Conservation (phyloP, 345 rosid species). For the Trapa bicornis region DNA sequence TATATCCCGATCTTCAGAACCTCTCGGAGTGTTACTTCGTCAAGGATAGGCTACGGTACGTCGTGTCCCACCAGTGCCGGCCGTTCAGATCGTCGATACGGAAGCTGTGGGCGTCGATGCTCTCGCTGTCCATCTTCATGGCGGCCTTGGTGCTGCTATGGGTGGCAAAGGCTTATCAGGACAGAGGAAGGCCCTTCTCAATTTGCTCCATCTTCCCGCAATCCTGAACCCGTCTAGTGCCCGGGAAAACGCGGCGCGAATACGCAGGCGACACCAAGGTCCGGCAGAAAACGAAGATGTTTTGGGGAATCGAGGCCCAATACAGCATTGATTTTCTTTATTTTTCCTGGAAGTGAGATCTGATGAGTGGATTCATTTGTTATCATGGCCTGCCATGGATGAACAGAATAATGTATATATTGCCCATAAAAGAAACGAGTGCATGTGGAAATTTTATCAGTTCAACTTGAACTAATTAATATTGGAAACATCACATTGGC, state of each 20-base stretch:
- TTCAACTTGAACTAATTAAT: no score
- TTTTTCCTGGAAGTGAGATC: neutral
- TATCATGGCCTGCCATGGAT: no score
- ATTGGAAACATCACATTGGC: no score
- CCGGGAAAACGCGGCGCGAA: neutral
- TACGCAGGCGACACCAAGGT: neutral
- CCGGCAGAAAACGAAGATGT: neutral
- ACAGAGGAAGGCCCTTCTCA: slow-evolving; percentile 28
- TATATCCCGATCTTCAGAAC: slow-evolving; percentile 39
- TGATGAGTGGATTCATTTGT: neutral
- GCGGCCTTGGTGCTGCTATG: slow-evolving; percentile 27
- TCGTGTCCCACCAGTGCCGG: slow-evolving; percentile 33
- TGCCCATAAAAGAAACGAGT: no score
- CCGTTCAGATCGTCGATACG: slow-evolving; percentile 23
- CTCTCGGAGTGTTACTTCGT: slow-evolving; percentile 33
- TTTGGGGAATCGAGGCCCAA: neutral
- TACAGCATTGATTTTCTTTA: neutral
- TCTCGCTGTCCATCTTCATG: slow-evolving; percentile 38
- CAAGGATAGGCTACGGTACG: slow-evolving; percentile 28
- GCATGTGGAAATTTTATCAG: no score
- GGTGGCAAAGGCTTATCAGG: slow-evolving; percentile 32
- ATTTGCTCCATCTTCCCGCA: slow-evolving; percentile 24
- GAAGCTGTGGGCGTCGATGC: slow-evolving; percentile 43
- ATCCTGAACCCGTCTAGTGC: neutral
- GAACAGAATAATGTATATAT: no score